A percentile compares a stretch with the other conserved stretches of the same genome.
Conservation (phyloP, 495 filamentous ascomycete species). For the Hypoxylon fragiforme region DNA sequence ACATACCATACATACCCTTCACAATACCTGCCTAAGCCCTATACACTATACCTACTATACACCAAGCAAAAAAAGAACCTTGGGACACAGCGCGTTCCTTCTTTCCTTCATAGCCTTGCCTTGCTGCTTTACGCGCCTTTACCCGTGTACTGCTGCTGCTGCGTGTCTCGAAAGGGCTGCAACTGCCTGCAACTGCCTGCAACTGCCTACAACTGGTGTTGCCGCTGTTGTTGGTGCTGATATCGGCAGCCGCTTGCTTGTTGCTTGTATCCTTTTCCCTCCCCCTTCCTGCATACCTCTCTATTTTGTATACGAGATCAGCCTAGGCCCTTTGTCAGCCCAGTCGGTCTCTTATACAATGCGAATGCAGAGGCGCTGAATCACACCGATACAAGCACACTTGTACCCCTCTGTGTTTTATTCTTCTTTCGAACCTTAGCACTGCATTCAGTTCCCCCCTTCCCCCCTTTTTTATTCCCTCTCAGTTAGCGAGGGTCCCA, state of each 20-base stretch:
- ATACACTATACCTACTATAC: background rate
- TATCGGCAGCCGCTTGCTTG: background rate
- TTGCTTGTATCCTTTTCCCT: background rate
- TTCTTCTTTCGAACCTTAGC: slow-evolving; percentile 21
- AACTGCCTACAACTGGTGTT: slow-evolving; percentile 7
- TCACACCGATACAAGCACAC: slow-evolving; percentile 33
- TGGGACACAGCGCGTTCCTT: slow-evolving; percentile 7
- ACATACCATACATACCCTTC: background rate
- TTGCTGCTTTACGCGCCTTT: background rate
- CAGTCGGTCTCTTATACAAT: slow-evolving; percentile 21
- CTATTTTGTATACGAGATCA: slow-evolving; percentile 27
- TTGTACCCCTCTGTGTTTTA: slow-evolving; percentile 16
- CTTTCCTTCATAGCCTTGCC: slow-evolving; percentile 5
- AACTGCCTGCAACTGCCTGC: too few species aligned
- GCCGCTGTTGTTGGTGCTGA: slow-evolving; percentile 3
- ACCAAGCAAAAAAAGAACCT: background rate
- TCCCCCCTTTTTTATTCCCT: slow-evolving; percentile 25
- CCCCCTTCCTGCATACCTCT: slow-evolving; percentile 1
- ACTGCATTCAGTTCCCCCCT: slow-evolving; percentile 15
- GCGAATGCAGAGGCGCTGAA: slow-evolving; percentile 30
- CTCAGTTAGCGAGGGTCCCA: slow-evolving; percentile 27
- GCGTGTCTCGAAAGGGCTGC: slow-evolving; percentile 6
- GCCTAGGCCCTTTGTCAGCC: slow-evolving; percentile 26
- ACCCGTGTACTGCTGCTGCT: background rate
- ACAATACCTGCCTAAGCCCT: background rate